phyloP scores from a whole-genome alignment of 2,329 filamentous ascomycete genomes.

The Penicillium sp. region DNA sequence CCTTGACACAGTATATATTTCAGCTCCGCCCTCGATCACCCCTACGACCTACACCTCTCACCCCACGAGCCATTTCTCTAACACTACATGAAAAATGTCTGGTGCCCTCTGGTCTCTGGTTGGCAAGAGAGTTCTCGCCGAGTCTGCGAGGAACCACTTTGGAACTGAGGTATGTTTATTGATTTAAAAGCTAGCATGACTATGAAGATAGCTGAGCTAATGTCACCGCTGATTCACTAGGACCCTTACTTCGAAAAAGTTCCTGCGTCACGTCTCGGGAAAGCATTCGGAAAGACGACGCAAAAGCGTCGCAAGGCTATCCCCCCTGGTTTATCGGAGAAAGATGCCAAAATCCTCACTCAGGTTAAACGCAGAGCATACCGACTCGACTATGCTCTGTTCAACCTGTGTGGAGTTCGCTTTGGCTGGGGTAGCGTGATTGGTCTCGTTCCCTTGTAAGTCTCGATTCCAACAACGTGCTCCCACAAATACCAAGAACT shows the following conservation, averaged over 20 bases:
- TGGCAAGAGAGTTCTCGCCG: slow-evolving; percentile 44
- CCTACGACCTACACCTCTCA: neutral
- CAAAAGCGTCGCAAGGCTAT: slow-evolving; percentile 87
- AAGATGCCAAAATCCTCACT: slow-evolving; percentile 83
- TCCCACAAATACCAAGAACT: slow-evolving; percentile 3
- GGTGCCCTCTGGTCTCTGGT: slow-evolving; percentile 37
- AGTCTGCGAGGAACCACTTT: slow-evolving; percentile 49
- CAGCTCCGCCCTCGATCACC: neutral
- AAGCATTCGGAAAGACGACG: slow-evolving; percentile 70
- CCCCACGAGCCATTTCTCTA: neutral
- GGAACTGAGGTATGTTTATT: slow-evolving; percentile 46
- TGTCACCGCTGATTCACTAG: slow-evolving; percentile 52
- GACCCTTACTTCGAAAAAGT: slow-evolving; percentile 90
- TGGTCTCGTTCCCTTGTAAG: slow-evolving; percentile 80
- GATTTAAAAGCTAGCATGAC: neutral
- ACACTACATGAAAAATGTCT: slow-evolving; percentile 33
- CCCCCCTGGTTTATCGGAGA: slow-evolving; percentile 78
- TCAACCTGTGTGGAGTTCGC: slow-evolving; percentile 78
- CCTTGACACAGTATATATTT: slow-evolving; percentile 19
- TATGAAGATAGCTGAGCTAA: slow-evolving; percentile 11
- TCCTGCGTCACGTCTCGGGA: slow-evolving; percentile 71
- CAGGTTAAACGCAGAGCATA: slow-evolving; percentile 87
- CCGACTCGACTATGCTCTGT: slow-evolving; percentile 81
- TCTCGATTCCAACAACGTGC: slow-evolving; percentile 29
- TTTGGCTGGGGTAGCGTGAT: slow-evolving; percentile 92